Conservation (phyloP, 2,329 filamentous ascomycete genomes). For the Rutstroemia sp. region DNA sequence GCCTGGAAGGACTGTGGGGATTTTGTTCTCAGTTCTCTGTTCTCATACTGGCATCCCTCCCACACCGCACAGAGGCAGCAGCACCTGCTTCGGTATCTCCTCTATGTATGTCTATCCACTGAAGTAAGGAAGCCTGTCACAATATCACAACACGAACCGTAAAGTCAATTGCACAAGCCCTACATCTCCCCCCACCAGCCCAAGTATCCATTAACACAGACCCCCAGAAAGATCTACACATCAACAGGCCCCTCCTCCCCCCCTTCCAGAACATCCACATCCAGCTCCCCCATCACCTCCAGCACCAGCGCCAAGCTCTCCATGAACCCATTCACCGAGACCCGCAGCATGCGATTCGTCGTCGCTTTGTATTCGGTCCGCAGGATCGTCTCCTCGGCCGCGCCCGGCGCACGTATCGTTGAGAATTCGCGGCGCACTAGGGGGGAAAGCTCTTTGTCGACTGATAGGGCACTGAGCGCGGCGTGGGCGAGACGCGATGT, state of each 20-base stretch:
- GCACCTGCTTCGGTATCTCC: slow-evolving; percentile 6
- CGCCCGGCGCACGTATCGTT: slow-evolving; percentile 34
- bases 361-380: slow-evolving; percentile 62
- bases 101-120: not conserved
- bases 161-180: not conserved
- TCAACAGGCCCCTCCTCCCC: slow-evolving; percentile 1
- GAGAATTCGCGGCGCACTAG: slow-evolving; percentile 68
- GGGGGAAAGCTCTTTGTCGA: slow-evolving; percentile 84
- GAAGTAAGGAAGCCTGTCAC: no score
- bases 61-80: not conserved
- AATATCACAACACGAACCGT: no score
- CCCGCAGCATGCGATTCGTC: slow-evolving; percentile 92
- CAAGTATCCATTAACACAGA: not conserved
- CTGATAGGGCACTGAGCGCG: slow-evolving; percentile 67
- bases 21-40: not conserved
- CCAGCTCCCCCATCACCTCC: slow-evolving; percentile 84
- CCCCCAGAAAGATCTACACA: not conserved
- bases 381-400: not conserved
- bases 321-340: slow-evolving; percentile 94
- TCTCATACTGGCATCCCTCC: not conserved
- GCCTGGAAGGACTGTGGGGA: no score
- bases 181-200: not conserved
- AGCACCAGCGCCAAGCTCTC: slow-evolving; percentile 79
- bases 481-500: slow-evolving; percentile 68
- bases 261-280: slow-evolving; percentile 66